Percentiles rank a stretch among this genome's conserved stretches.
Evolutionary conservation across 2,329 filamentous ascomycete species (phyloP).

Genomic region (Colletotrichum gloeosporioides): DNA sequence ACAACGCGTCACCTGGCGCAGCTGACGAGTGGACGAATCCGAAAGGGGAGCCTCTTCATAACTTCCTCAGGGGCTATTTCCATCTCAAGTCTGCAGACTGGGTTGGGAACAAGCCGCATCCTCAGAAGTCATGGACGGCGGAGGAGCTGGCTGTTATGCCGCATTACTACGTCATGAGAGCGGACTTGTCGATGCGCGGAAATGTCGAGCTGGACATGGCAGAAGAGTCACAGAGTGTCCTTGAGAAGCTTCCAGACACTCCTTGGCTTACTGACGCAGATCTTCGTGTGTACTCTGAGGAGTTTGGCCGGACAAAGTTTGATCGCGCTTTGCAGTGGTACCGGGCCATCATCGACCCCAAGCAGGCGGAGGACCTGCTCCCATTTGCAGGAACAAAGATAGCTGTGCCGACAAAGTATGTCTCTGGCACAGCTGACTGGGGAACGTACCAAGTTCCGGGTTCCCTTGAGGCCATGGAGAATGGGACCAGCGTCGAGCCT

Average conservation of each 20-base stretch:
- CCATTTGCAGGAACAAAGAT: conserved; percentile 66
- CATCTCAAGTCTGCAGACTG: conserved; percentile 71
- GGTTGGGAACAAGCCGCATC: conserved; percentile 56
- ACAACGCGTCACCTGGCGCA: conserved; percentile 58
- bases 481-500: conserved; percentile 42
- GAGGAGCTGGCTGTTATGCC: conserved; percentile 64
- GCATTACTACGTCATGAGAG: conserved; percentile 72
- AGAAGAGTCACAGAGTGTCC: not conserved
- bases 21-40: conserved; percentile 44
- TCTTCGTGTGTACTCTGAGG: conserved; percentile 62
- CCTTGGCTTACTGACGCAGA: conserved; percentile 65
- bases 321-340: conserved; percentile 74
- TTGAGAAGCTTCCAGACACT: not conserved
- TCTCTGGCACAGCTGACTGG: conserved; percentile 70
- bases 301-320: conserved; percentile 68
- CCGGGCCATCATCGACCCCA: conserved; percentile 57
- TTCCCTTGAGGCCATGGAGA: conserved; percentile 51
- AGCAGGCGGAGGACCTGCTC: conserved; percentile 54
- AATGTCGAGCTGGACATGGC: conserved; percentile 50
- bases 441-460: conserved; percentile 72
- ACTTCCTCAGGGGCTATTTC: conserved; percentile 70
- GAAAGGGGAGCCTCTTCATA: conserved; percentile 40
- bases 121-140: conserved; percentile 61
- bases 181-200: conserved; percentile 62
- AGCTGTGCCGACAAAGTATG: conserved; percentile 64